Evolutionary conservation across 2,329 filamentous ascomycete genomes (phyloP).

Genomic region (Penicillium sp.): DNA sequence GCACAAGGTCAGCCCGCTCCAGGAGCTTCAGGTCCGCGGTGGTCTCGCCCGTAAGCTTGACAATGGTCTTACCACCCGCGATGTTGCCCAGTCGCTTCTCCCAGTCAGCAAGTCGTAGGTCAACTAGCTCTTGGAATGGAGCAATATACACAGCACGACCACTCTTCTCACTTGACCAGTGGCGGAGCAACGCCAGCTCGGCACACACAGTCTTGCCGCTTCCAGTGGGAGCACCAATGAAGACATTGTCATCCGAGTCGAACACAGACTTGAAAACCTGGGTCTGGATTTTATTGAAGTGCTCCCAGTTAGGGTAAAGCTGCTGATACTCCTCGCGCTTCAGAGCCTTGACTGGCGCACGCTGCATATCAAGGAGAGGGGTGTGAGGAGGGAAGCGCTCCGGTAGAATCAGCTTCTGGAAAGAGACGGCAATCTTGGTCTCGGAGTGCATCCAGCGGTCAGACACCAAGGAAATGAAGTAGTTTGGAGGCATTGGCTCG

Average conservation of each 20-base stretch:
- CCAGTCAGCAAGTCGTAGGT: conserved; percentile 80
- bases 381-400: conserved; percentile 96
- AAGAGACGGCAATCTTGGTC: conserved; percentile 86
- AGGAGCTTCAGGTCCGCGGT: conserved; percentile 84
- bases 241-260: conserved; percentile 86
- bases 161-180: conserved; percentile 69
- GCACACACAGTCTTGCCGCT: conserved; percentile 97
- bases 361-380: conserved; percentile 84
- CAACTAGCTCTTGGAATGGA: conserved; percentile 88
- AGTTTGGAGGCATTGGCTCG: conserved; percentile 97
- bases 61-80: conserved; percentile 78
- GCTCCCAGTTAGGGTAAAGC: conserved; percentile 76
- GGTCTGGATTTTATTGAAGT: conserved; percentile 97
- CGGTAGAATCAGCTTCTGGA: conserved; percentile 88
- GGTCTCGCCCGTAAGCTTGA: conserved; percentile 90
- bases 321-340: conserved; percentile 78
- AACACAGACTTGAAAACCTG: conserved; percentile 95
- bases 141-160: conserved; percentile 90
- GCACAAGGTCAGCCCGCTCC: conserved; percentile 78
- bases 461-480: conserved; percentile 91
- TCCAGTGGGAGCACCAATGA: conserved; percentile 86
- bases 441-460: conserved; percentile 99
- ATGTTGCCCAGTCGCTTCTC: conserved; percentile 67
- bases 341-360: conserved; percentile 79
- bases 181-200: conserved; percentile 83